These are phyloP conservation scores for Chaetomium olivaceum DNA, from an alignment of 2,329 filamentous ascomycete species.

Conservation along the genomic window DNA sequence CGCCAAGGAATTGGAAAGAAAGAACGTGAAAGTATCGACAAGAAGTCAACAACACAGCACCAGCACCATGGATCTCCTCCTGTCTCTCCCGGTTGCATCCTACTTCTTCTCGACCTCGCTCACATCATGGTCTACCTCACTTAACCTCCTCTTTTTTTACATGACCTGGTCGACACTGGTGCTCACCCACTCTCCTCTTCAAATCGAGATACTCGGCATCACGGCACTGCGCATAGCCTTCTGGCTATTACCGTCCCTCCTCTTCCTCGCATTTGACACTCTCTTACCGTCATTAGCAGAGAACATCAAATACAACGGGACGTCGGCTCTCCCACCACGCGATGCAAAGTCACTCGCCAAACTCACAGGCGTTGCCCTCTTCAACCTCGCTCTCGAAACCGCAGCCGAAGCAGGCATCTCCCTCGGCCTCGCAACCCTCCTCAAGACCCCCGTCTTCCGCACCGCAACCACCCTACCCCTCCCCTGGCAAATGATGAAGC, in stretches of 20 bases:
- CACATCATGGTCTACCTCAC: constrained; percentile 71
- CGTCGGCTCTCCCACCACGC: constrained; percentile 51
- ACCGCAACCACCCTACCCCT: constrained; percentile 52
- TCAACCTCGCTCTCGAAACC: constrained; percentile 49
- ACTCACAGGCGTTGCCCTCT: constrained; percentile 43
- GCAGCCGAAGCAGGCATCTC: constrained; percentile 47
- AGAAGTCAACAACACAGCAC: no score
- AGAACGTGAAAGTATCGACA: no score
- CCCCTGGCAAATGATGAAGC: constrained; percentile 55
- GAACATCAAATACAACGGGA: constrained; percentile 67
- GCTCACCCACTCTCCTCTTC: constrained; percentile 71
- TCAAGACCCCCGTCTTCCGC: constrained; percentile 47
- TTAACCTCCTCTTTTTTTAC: constrained; percentile 88
- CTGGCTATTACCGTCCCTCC: constrained; percentile 70
- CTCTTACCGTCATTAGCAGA: constrained; percentile 68
- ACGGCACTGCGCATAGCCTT: constrained; percentile 67
- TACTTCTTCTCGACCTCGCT: constrained; percentile 63
- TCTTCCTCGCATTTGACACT: constrained; percentile 73
- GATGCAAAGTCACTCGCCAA: constrained; percentile 39
- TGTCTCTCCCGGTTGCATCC: constrained; percentile 72
- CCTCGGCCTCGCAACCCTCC: constrained; percentile 39
- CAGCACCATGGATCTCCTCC: constrained; percentile 60
- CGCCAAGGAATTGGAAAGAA: neutral
- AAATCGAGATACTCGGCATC: constrained; percentile 73
- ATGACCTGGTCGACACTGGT: constrained; percentile 86